phyloP scores from a whole-genome alignment of 2,329 filamentous ascomycete genomes.

The Aspergillus udagawae region DNA sequence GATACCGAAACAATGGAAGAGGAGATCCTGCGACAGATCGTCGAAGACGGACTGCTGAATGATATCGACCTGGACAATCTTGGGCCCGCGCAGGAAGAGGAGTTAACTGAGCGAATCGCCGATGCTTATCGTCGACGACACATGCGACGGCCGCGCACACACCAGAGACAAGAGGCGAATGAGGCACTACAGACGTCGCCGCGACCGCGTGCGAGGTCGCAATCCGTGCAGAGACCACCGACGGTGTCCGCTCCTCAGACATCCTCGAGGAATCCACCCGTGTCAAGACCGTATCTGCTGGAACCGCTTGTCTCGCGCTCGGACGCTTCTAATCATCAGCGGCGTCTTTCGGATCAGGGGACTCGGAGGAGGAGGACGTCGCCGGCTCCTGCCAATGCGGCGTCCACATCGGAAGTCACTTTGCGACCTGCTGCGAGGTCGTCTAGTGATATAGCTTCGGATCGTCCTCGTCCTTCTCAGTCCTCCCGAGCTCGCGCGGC shows the following conservation, averaged over 20 bases:
- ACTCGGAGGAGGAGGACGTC: constrained; percentile 29
- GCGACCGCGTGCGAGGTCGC: constrained; percentile 26
- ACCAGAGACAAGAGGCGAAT: constrained; percentile 33
- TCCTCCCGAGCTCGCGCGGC: constrained; percentile 18
- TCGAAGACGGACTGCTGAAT: constrained; percentile 81
- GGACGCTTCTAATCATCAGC: constrained; percentile 24
- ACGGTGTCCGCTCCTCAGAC: constrained; percentile 16
- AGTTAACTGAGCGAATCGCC: constrained; percentile 84
- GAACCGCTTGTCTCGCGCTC: constrained; percentile 24
- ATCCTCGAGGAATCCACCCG: constrained; percentile 21
- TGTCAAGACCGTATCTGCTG: constrained; percentile 32
- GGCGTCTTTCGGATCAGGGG: constrained; percentile 35
- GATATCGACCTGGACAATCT: constrained; percentile 86
- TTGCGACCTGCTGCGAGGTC: constrained; percentile 31
- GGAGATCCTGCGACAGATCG: constrained; percentile 84
- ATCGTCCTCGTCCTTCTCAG: constrained; percentile 27
- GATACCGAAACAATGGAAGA: constrained; percentile 75
- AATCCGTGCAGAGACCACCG: constrained; percentile 24
- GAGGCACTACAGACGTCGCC: constrained; percentile 28
- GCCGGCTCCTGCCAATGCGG: constrained; percentile 28
- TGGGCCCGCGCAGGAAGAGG: constrained; percentile 78
- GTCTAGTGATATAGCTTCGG: constrained; percentile 34
- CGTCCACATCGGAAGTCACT: constrained; percentile 32
- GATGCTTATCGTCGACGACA: constrained; percentile 80
- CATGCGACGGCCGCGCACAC: constrained; percentile 37